Base-by-base conservation (phyloP, 352 stramenopile species). In the Plasmopara muralis region DNA sequence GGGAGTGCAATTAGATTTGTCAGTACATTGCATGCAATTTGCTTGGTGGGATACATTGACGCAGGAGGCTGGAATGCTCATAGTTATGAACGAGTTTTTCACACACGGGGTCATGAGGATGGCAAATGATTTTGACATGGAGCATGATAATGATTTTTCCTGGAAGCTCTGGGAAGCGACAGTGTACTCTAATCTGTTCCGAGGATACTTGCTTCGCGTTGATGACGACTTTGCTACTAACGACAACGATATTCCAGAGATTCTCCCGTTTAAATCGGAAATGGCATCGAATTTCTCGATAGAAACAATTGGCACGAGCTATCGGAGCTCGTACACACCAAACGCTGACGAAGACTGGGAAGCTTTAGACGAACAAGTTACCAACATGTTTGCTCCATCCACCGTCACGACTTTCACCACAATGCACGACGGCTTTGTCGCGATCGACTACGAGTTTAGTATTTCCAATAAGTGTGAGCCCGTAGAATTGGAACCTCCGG, bases 1-100 rank as follows among this genome's bases (percentile, higher is more conserved):
- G 7, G 78, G 76, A 1, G 42, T 87, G 2, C 73, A 87, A 47
- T 88, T 77, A 77, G 77, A 88, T 47, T 18, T 87, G 16, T 86
- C 71, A 0, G 6, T 90, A 5, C 77, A 77, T 28, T 41, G 64
- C 12, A 43, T 84, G 2, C 79, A 90, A 47, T 52, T 88, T 9
- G 64, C 64, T 4, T 87, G 77, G 75, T 90, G 79, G 79, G 79
- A 90, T 41, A 64, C 58, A 8, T 53, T 64, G 37, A 84, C 65
- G 0, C 79, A 85, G 51, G 71, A 87, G 0, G 60, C 64, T 2
- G 72, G 62, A 0, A 61, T 87, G 29, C 59, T 89, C 6, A 39
- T 81, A 0, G 54, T 87, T 29, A 48, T 49, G 1, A 77, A 73
- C 28, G 77, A 87, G 35, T 58, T 85, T 18, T 57, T 87, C 0